Base-by-base conservation (phyloP, 257 asterid genomes). In the Haberlea rhodopensis region DNA sequence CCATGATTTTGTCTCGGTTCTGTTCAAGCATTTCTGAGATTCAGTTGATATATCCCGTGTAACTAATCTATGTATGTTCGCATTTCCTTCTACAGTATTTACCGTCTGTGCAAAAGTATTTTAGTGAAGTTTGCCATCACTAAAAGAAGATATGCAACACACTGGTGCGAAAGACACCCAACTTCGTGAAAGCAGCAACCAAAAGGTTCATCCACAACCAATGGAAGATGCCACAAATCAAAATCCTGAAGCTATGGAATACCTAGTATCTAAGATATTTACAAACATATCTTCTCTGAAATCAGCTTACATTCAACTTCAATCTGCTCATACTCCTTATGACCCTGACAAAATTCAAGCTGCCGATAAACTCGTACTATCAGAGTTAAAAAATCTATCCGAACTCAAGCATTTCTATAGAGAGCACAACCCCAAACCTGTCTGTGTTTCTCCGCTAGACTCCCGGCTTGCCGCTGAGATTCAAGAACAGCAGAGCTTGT, bases 201-300 rank as follows among this genome's bases (percentile, higher is more conserved):
- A 90, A 65, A 94, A 90, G 87, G 96, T 94, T 78, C 96, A 94
- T 70, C 99, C 99, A 61, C 97, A 94, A 70, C 99, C 99, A 45
- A 94, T 94, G 99, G 99, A 86, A 73, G 96, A 94, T 70, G 83
- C 95, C 55, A 67, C 75, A 28, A 87, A 82, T 75, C 97, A 90
- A 72, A 86, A 76, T 65, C 97, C 96, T 11, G 96, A 94, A 78
- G 95, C 99, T 61, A 77, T 94, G 78, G 97, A 90, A 76, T 85
- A 86, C 60, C 69, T 94, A n/a, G 86, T 94, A 13, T 80, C 96
- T 21, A 84, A 84, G 74, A 90, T 90, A 63, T 94, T 94, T 62
- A 64, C 95, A 27, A 90, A 87, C 80, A 83, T 94, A 54, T 94
- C 99, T 26, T 86, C 96, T 22, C 87, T 94, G 65, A 94, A 94